Base-by-base conservation (phyloP, 2,329 filamentous ascomycete species). In the Colletotrichum sp. region DNA sequence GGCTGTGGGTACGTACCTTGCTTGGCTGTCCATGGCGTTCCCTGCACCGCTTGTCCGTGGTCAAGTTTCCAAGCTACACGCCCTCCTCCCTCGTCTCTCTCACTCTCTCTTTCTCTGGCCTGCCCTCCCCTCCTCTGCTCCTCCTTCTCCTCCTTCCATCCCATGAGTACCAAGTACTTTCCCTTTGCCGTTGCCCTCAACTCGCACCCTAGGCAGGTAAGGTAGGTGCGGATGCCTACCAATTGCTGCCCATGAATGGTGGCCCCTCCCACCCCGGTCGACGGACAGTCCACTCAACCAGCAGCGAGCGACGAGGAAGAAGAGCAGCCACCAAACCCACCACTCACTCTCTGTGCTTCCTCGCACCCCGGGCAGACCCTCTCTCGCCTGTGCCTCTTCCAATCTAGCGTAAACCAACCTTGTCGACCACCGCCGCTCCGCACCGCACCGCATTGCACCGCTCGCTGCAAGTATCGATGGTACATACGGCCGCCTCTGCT, bases 301-400 rank as follows among this genome's bases (percentile, higher is more conserved):
- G 70, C 70, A 63, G 59, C 30, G 67, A 44, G 63, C n/a, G 30
- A 18, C n/a, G 55, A 59, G 21, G 21, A 39, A 49, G 30, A 28
- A 26, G 55, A 59, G 21, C 13, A 39, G 59, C 57, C 70, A 73
- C 39, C 39, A n/a, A 69, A 67, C 32, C 70, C 73, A 68, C 70
- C 73, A 73, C 57, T 75, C 73, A 73, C 57, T 75, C 72, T 71
- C 72, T 72, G 68, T 21, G 67, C 72, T 71, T n/a, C 71, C 68
- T 34, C 30, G 57, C 64, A 21, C 72, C 62, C 49, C 34, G 68
- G 68, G 32, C 62, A 75, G 62, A 68, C 59, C 72, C 34, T 49
- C 44, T 68, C 44, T 68, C 26, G 39, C 72, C 74, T 74, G 63
- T 77, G 63, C 77, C 70, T 76, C 69, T 68, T 68, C 65, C 68